Evolutionary conservation across 768 basidiomycete species (phyloP), one percentile per base, ranked within the genome.

Genomic region (Russula lepida): DNA sequence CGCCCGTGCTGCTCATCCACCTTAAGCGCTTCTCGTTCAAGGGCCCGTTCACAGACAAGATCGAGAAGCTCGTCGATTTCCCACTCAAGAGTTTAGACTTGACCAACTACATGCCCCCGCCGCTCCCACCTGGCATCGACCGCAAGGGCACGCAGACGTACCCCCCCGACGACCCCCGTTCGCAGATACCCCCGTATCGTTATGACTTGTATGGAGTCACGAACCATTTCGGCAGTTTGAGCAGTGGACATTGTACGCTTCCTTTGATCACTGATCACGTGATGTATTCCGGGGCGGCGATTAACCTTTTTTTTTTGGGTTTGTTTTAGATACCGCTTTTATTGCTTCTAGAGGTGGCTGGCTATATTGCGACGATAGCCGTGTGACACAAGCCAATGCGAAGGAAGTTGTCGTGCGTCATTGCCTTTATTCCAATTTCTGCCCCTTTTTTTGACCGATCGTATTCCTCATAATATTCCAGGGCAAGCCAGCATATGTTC

Each of bases 181-280:
- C 82, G 19, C 91, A 94, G 72, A 69, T 84, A n/a, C 92, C 91
- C 23, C 93, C 93, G 2, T 98, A 92, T 71, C 81, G 77, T 66
- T 99, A 98, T 71, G 95, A 99, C 68, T 74, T 98, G 65, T 98
- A 97, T 69, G 95, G 80, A 11, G 94, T 98, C 44, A 95, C 92
- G 60, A 98, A 98, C 72, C 97, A 99, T 74, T 92, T 85, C 72
- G 97, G 97, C 2, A 95, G 85, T 70, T 74, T 99, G 57, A 92
- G 86, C 68, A 92, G 90, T 69, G 97, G 97, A 0, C 97, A 99
- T 73, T 99, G 97, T 97, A 68, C 74, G 93, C 79, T 33, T 19
- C 52, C 15, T 11, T 41, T 28, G 30, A 4, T 11, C 8, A 11
- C 30, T 41, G 47, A 51, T 49, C 56, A 49, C 47, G 30, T 57